Evolutionary conservation across 179 eudicot species (phyloP).

Genomic region (Amaranthus tricolor): DNA sequence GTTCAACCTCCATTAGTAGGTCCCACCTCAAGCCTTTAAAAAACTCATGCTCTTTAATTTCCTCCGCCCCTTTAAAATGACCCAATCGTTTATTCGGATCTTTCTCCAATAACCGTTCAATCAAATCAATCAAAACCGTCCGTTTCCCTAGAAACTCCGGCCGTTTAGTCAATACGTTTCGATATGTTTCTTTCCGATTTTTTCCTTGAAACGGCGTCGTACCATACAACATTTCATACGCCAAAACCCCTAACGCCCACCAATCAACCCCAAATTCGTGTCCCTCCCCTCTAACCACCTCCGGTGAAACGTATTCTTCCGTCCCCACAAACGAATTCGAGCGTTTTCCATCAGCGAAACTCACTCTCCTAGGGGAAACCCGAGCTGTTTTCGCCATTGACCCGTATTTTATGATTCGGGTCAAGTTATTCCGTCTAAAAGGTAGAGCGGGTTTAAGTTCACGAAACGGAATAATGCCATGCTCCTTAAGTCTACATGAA

Average conservation of each 20-base stretch:
- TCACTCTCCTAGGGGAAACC: constrained; percentile 51
- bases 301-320: constrained; percentile 88
- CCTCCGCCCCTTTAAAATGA: constrained; percentile 52
- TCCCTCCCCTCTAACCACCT: constrained; percentile 60
- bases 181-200: constrained; percentile 66
- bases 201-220: constrained; percentile 73
- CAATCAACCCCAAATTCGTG: constrained; percentile 84
- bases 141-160: constrained; percentile 52
- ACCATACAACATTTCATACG: constrained; percentile 85
- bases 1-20: constrained; percentile 52
- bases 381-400: constrained; percentile 55
- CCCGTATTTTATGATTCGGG: constrained; percentile 31
- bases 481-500: constrained; percentile 26
- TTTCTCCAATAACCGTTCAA: constrained; percentile 61
- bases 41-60: constrained; percentile 66
- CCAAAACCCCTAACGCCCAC: constrained; percentile 76
- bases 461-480: constrained; percentile 9
- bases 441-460: not conserved
- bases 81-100: constrained; percentile 68
- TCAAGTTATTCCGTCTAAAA: constrained; percentile 16
- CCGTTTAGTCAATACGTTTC: constrained; percentile 35
- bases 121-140: constrained; percentile 53
- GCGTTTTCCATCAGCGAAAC: constrained; percentile 43
- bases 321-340: constrained; percentile 84
- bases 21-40: constrained; percentile 74